Percentiles rank a stretch among this genome's conserved stretches.
Conservation (phyloP, 441 rosid genomes). For the Rhodomyrtus psidioides region DNA sequence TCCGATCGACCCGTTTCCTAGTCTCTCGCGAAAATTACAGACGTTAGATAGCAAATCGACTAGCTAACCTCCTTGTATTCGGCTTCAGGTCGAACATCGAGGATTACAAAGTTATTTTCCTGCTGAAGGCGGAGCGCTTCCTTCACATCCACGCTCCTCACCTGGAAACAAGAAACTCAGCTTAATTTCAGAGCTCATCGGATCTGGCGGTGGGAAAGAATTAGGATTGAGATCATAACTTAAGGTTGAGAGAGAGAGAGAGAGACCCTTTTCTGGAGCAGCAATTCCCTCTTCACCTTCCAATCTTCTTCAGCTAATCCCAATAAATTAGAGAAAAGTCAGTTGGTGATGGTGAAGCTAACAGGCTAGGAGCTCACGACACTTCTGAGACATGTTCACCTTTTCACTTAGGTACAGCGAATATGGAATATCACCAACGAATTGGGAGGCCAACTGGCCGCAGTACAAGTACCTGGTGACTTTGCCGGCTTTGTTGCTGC, state of each 20-base stretch:
- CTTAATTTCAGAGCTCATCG: not conserved
- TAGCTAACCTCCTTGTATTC: constrained; percentile 71
- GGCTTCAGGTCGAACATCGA: constrained; percentile 90
- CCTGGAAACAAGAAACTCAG: constrained; percentile 26
- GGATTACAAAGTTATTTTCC: constrained; percentile 91
- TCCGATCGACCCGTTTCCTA: not conserved
- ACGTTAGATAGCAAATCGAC: not conserved
- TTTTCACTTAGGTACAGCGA: not conserved
- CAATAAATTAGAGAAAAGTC: constrained; percentile 14
- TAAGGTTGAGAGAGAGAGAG: not conserved
- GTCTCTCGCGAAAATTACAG: not conserved
- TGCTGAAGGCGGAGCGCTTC: constrained; percentile 87
- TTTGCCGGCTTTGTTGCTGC: constrained; percentile 80
- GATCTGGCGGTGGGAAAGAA: not conserved
- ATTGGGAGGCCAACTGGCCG: not conserved
- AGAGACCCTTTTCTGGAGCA: constrained; percentile 66
- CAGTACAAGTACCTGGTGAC: constrained; percentile 49
- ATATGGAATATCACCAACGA: not conserved
- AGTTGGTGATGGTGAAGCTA: not conserved
- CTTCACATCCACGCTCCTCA: constrained; percentile 82
- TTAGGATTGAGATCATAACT: not conserved
- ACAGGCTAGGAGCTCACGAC: not conserved
- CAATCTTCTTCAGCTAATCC: constrained; percentile 90
- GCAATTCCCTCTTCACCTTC: constrained; percentile 72
- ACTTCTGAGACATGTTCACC: not conserved